Base-by-base conservation (phyloP, 2,329 filamentous ascomycete species). In the Epichloe gansuensis region DNA sequence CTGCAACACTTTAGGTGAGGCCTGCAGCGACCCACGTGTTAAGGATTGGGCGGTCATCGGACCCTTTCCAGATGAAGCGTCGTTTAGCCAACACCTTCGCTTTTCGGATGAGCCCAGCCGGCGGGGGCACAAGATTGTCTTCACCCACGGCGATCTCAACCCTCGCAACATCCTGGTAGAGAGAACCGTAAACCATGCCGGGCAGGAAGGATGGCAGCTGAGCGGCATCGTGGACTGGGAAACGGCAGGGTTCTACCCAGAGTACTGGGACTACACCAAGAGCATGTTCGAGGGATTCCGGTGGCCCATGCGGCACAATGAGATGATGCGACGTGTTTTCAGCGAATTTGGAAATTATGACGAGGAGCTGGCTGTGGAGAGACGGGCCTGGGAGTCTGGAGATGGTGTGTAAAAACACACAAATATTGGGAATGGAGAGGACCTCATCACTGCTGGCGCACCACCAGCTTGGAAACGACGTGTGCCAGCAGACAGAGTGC, bases 231-330 rank as follows among this genome's bases (percentile, higher is more conserved):
- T 59, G 13, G 57, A 59, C 41, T 59, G 56, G 57, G 56, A 59
- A 44, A 12, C 50, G 23, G 55, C 54, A 46, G 57, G 56, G 12
- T 55, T 55, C 15, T 58, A 59, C 50, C 56, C 57, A 11, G 56
- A 59, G 17, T 58, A 59, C 43, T 59, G 53, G 57, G 56, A 59
- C 46, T 51, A 31, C 31, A 50, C 58, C 0, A 58, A 59, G 43
- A 50, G 37, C 25, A 43, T 51, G 37, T 39, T 5, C 37, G 37
- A 39, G n/a, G 37, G n/a, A 13, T 13, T n/a, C 5, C n/a, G 12
- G 37, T 39, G 37, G 37, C 37, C 37, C 12, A 13, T 13, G 37
- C 5, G 37, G 13, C 37, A n/a, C 37, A 39, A 39, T 39, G 13
- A 39, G 37, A 39, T 39, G 13, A 39, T 39, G 37, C 12, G n/a